Conservation (phyloP, 2,329 filamentous ascomycete species). For the Cytospora mali region DNA sequence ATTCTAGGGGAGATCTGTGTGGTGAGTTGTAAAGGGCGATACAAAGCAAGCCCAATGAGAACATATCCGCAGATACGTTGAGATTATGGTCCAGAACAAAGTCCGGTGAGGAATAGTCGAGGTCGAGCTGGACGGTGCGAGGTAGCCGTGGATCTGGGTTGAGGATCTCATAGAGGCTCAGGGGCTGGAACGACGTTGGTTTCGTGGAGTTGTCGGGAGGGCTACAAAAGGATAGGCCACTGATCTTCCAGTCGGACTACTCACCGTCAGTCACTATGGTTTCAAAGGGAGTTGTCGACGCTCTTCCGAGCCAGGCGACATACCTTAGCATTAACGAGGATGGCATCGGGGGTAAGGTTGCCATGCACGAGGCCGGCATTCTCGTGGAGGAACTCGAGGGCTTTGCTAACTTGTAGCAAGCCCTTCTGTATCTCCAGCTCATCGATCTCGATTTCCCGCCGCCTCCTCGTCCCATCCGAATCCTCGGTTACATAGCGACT, state of each 20-base stretch:
- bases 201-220: constrained; percentile 76
- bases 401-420: constrained; percentile 87
- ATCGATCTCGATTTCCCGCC: constrained; percentile 88
- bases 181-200: constrained; percentile 73
- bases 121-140: constrained; percentile 78
- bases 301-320: constrained; percentile 32
- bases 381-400: constrained; percentile 92
- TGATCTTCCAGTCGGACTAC: constrained; percentile 96
- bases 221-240: constrained; percentile 87
- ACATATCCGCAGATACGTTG: constrained; percentile 84
- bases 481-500: constrained; percentile 84
- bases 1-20: constrained; percentile 82
- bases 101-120: constrained; percentile 94
- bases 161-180: constrained; percentile 80
- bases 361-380: constrained; percentile 92
- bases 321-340: constrained; percentile 92
- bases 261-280: constrained; percentile 31
- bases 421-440: constrained; percentile 98
- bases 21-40: constrained; percentile 94
- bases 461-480: constrained; percentile 69
- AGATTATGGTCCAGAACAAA: constrained; percentile 91
- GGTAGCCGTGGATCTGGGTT: constrained; percentile 86
- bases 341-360: constrained; percentile 90
- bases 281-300: background rate
- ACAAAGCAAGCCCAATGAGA: constrained; percentile 86